Percentiles rank a stretch among this genome's conserved stretches.
Conservation (phyloP, 805 yeast genomes). For the Teunomyces gatunensis region DNA sequence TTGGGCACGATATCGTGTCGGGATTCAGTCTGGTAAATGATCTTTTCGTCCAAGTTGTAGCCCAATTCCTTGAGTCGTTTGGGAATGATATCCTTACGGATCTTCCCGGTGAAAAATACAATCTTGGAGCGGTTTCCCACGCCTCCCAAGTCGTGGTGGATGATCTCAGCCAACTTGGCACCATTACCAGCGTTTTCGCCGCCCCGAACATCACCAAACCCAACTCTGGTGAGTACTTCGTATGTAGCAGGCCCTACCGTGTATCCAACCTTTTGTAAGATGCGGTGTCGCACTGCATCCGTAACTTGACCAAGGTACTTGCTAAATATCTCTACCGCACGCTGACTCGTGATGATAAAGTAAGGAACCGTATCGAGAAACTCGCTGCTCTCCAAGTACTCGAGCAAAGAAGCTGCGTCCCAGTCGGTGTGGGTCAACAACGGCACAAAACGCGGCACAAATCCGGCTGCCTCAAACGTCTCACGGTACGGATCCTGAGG, state of each 20-base stretch:
- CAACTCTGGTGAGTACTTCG: slow-evolving; percentile 52
- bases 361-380: slow-evolving; percentile 44
- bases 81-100: slow-evolving; percentile 80
- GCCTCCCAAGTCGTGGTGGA: slow-evolving; percentile 32
- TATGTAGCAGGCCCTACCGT: slow-evolving; percentile 94
- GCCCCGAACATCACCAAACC: slow-evolving; percentile 69
- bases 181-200: slow-evolving; percentile 85
- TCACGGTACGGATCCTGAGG: slow-evolving; percentile 67
- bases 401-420: slow-evolving; percentile 44
- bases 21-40: slow-evolving; percentile 67
- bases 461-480: slow-evolving; percentile 34
- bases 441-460: slow-evolving; percentile 62
- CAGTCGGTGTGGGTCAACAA: slow-evolving; percentile 63
- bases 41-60: slow-evolving; percentile 51
- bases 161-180: slow-evolving; percentile 58
- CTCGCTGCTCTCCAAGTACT: slow-evolving; percentile 41
- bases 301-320: slow-evolving; percentile 36
- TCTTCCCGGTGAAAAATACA: slow-evolving; percentile 82
- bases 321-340: slow-evolving; percentile 82
- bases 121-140: slow-evolving; percentile 28
- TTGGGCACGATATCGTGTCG: slow-evolving; percentile 45
- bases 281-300: slow-evolving; percentile 14
- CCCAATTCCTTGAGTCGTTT: slow-evolving; percentile 45
- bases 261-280: slow-evolving; percentile 57
- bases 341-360: slow-evolving; percentile 80